Conservation (phyloP, 2,329 filamentous ascomycete species). For the Paraphaeosphaeria minitans region DNA sequence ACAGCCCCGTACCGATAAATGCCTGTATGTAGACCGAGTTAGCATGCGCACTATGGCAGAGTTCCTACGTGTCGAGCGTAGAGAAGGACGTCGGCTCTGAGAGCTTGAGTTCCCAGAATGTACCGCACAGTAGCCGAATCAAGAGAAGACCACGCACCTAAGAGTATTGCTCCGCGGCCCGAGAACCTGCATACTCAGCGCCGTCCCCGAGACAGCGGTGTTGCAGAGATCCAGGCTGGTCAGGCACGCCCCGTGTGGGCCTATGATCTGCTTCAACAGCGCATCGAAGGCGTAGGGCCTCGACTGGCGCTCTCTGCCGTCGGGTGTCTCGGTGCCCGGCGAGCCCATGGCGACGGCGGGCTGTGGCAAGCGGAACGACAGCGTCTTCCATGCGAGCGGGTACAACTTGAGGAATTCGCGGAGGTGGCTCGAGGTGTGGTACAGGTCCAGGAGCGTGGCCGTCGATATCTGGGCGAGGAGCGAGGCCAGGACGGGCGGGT, state of each 20-base stretch:
- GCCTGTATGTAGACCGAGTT: slow-evolving; percentile 24
- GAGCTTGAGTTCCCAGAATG: not conserved
- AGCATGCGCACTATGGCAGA: not conserved
- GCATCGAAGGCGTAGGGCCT: slow-evolving; percentile 64
- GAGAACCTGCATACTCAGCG: slow-evolving; percentile 60
- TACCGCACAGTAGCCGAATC: not conserved
- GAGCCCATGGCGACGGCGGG: slow-evolving; percentile 44
- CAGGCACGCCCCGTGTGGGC: slow-evolving; percentile 62
- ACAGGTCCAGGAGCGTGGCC: slow-evolving; percentile 60
- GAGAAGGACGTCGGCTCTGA: not conserved
- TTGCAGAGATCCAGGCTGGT: slow-evolving; percentile 65
- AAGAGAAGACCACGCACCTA: slow-evolving; percentile 30
- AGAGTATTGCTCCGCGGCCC: slow-evolving; percentile 60
- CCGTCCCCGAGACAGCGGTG: slow-evolving; percentile 63
- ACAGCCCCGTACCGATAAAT: slow-evolving; percentile 66
- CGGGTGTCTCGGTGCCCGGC: slow-evolving; percentile 48
- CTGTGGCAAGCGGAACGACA: slow-evolving; percentile 61
- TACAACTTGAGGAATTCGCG: slow-evolving; percentile 61
- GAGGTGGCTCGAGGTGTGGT: slow-evolving; percentile 62
- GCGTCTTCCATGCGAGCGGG: slow-evolving; percentile 64
- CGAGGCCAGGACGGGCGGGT: slow-evolving; percentile 64
- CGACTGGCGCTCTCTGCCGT: slow-evolving; percentile 54
- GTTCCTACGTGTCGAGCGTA: not conserved
- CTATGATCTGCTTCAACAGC: slow-evolving; percentile 60
- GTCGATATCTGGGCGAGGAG: slow-evolving; percentile 63